Base-by-base conservation (phyloP, 257 asterid species). In the Plantago ovata region DNA sequence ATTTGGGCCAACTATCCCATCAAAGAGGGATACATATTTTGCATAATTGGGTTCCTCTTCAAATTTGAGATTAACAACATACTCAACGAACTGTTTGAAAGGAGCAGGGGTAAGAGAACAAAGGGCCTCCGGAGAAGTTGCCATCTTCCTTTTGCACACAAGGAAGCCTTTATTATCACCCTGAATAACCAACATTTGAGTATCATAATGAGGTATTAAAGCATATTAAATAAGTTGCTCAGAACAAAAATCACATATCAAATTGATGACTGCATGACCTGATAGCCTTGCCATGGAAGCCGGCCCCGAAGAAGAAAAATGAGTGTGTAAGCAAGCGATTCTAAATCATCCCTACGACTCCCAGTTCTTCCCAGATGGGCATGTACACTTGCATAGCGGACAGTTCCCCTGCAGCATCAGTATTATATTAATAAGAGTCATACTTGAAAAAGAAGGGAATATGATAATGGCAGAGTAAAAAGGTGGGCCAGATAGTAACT, bases 311-410 rank as follows among this genome's bases (percentile, higher is more conserved):
- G 74, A 66, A 81, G 85, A 69, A 72, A 78, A 51, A 78, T 48
- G 54, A 81, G 84, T 0, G 88, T 75, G 68, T 81, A 81, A 42
- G 85, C 88, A 72, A 81, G 85, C 16, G 88, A 81, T 56, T 81
- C 88, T 59, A 81, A 61, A 70, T 81, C 88, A 66, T 81, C 88
- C 67, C 88, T 73, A 20, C 88, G 70, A 65, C 88, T 81, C n/a
- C 83, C 81, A 48, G 81, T 81, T 70, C 85, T 73, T 60, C 88
- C 88, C 58, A 78, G 78, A 72, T 81, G 88, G 33, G 88, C 85
- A 40, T 81, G 84, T 21, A 73, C 88, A 68, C 88, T 81, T 23
- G 88, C 88, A 68, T 81, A 81, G 36, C 88, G 75, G 23, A 75
- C 74, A 19, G 88, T 81, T 59, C 88, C 88, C 66, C 88, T 81